Evolutionary conservation across 2,329 filamentous ascomycete genomes (phyloP).

Genomic region (Diplocarpon mali): DNA sequence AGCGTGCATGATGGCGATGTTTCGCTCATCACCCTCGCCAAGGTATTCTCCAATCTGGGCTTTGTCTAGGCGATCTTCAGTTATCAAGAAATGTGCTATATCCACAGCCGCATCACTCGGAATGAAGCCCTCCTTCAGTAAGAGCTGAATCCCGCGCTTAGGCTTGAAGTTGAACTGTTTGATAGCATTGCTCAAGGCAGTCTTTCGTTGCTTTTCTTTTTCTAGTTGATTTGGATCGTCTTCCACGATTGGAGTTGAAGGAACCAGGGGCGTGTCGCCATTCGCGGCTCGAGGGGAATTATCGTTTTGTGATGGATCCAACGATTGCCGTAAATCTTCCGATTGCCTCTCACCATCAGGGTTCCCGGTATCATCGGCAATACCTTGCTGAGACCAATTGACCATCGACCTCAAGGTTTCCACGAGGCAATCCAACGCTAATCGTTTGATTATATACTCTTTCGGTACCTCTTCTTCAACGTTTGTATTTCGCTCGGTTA

Average conservation of each 20-base stretch:
- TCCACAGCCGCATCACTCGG: conserved; percentile 65
- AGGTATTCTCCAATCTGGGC: conserved; percentile 87
- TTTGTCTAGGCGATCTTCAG: conserved; percentile 81
- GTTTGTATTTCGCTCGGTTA: conserved; percentile 38
- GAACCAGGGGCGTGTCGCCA: conserved; percentile 41
- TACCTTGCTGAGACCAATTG: conserved; percentile 68
- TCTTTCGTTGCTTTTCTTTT: conserved; percentile 88
- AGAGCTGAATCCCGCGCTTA: conserved; percentile 77
- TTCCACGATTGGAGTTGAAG: conserved; percentile 60
- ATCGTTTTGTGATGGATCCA: conserved; percentile 59
- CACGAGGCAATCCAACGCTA: conserved; percentile 79
- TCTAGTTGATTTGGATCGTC: conserved; percentile 94
- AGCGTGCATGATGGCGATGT: conserved; percentile 96
- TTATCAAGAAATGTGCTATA: conserved; percentile 72
- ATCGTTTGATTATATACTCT: conserved; percentile 85
- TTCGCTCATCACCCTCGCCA: conserved; percentile 83
- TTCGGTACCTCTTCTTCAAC: conserved; percentile 64
- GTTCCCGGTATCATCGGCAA: conserved; percentile 48
- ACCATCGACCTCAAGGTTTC: conserved; percentile 83
- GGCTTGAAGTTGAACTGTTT: conserved; percentile 96
- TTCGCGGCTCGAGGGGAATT: conserved; percentile 49
- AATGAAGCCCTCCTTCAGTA: conserved; percentile 83
- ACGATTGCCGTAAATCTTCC: conserved; percentile 54
- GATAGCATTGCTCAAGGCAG: conserved; percentile 78
- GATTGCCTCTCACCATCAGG: conserved; percentile 43